Evolutionary conservation across 2,329 filamentous ascomycete species (phyloP).

Genomic region (Botrytis porri): DNA sequence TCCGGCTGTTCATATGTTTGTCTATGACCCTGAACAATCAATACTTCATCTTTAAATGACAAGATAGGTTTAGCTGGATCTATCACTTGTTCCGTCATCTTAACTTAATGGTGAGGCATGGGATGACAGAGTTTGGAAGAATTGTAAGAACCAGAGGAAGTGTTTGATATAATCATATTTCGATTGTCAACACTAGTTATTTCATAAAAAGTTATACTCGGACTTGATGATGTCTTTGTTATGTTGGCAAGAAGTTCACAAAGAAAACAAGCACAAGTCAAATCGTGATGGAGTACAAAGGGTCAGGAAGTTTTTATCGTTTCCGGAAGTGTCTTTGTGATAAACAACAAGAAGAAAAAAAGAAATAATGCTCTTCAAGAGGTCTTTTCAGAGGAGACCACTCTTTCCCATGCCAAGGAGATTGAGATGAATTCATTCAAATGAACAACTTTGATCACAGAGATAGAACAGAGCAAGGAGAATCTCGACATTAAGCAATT

Average conservation of each 20-base stretch:
- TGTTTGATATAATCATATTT: not conserved
- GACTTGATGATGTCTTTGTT: constrained; percentile 3
- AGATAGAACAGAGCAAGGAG: not conserved
- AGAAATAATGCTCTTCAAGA: not conserved
- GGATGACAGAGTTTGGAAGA: fast-evolving
- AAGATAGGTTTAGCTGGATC: not conserved
- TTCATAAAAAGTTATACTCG: not conserved
- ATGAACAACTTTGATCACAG: no score
- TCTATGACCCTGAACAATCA: not conserved
- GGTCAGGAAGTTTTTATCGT: not conserved
- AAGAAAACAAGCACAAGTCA: not conserved
- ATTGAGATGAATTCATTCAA: no score
- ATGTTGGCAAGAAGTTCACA: not conserved
- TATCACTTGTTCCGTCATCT: constrained; percentile 5
- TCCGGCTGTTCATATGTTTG: not conserved
- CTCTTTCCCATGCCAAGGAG: not conserved
- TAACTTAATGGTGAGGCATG: not conserved
- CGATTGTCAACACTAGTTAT: not conserved
- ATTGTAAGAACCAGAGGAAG: no score
- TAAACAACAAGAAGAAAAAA: not conserved
- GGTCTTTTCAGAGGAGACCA: not conserved
- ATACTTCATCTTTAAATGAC: not conserved
- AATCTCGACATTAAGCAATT: no score
- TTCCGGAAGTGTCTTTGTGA: not conserved
- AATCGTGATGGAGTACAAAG: not conserved